phyloP scores from a whole-genome alignment of 305 asterid genomes.

The Nicotiana rustica region DNA sequence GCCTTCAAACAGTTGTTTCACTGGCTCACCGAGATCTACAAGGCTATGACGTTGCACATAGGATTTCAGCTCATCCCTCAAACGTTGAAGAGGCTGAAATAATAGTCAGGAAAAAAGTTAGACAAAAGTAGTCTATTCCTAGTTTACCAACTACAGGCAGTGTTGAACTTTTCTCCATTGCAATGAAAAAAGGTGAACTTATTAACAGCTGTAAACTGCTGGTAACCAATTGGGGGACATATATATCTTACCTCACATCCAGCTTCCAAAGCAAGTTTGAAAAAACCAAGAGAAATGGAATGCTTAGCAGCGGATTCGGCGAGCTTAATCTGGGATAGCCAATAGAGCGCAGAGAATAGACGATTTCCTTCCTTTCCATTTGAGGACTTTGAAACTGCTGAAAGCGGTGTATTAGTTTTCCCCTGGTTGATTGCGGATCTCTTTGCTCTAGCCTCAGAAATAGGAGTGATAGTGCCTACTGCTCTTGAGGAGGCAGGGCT shows the following conservation, averaged over 20 bases:
- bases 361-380: conserved; percentile 63
- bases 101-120: neutral
- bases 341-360: conserved; percentile 79
- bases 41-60: conserved; percentile 64
- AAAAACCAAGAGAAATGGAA: conserved; percentile 86
- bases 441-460: conserved; percentile 73
- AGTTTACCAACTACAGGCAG: conserved; percentile 15
- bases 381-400: conserved; percentile 65
- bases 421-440: conserved; percentile 53
- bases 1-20: conserved; percentile 68
- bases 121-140: neutral
- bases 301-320: conserved; percentile 92
- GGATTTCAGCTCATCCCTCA: conserved; percentile 76
- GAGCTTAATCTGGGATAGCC: conserved; percentile 85
- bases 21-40: conserved; percentile 56
- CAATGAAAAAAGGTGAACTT: neutral
- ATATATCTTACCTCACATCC: conserved; percentile 75
- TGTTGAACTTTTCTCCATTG: neutral
- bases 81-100: conserved; percentile 72
- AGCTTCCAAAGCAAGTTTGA: conserved; percentile 87
- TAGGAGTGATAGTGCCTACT: conserved; percentile 69
- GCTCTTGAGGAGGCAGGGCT: conserved; percentile 66
- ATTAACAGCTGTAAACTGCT: too few relatives aligned
- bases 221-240: neutral
- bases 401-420: conserved; percentile 63